These are phyloP conservation scores for Clausena lansium DNA, from an alignment of 345 rosid genomes.

Conservation along the genomic window DNA sequence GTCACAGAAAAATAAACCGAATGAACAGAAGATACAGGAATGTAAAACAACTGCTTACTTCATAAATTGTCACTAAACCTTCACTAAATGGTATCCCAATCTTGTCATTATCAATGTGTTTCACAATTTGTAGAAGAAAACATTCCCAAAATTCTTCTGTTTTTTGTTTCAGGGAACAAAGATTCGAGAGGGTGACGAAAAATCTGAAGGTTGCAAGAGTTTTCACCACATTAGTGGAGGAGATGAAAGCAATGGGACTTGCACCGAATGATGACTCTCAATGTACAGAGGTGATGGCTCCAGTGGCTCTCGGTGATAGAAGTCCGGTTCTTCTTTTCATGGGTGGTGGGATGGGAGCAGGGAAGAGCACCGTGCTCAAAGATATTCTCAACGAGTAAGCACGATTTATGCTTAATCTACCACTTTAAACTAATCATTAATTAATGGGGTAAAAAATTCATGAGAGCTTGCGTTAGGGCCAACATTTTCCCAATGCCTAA, in stretches of 20 bases:
- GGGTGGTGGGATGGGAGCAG: constrained; percentile 99
- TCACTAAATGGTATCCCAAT: not conserved
- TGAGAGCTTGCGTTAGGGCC: not conserved
- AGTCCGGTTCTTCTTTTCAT: constrained; percentile 89
- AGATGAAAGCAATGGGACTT: constrained; percentile 81
- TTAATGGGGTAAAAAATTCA: not conserved
- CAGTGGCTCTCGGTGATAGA: constrained; percentile 74
- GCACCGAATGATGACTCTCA: constrained; percentile 50
- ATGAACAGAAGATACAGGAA: not conserved
- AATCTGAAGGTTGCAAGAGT: constrained; percentile 76
- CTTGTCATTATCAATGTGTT: not conserved
- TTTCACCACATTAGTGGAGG: constrained; percentile 76
- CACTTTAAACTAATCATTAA: not conserved
- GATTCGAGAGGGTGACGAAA: constrained; percentile 80
- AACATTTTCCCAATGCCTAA: not conserved
- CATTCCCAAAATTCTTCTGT: not conserved
- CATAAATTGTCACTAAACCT: not conserved
- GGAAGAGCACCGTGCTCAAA: constrained; percentile 93
- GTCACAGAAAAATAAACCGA: not conserved
- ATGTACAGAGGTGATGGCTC: constrained; percentile 87
- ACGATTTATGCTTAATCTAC: not conserved
- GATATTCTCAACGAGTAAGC: constrained; percentile 89
- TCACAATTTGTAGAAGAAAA: not conserved
- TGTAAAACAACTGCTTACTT: not conserved
- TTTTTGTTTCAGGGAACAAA: constrained; percentile 52